Conservation (phyloP, 305 asterid genomes). For the Rubia peregrina region DNA sequence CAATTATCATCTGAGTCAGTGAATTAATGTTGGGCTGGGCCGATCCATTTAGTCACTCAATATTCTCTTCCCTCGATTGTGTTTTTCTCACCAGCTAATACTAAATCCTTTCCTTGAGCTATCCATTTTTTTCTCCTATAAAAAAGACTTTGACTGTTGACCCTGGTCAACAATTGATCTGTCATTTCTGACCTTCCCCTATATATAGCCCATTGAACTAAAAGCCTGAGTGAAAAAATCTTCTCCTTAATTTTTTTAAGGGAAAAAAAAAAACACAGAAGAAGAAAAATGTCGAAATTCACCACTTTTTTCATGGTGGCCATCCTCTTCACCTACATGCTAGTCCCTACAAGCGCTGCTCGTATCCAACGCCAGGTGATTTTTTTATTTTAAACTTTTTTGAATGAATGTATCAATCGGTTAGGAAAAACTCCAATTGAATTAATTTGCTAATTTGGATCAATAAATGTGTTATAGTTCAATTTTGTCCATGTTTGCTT, state of each 20-base stretch:
- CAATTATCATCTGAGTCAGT: no score
- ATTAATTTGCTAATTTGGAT: not conserved
- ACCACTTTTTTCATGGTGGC: constrained; percentile 6
- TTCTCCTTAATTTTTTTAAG: not conserved
- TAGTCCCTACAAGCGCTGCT: constrained; percentile 6
- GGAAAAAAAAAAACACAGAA: not conserved
- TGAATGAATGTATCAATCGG: not conserved
- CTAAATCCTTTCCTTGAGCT: not conserved
- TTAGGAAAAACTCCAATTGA: no score
- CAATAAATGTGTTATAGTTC: no score
- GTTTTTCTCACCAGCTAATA: not conserved
- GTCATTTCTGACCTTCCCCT: not conserved
- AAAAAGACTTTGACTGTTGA: not conserved
- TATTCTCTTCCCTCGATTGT: no score
- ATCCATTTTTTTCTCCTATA: not conserved
- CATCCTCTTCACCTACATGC: constrained; percentile 13
- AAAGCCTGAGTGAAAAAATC: not conserved
- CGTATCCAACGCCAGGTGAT: constrained; percentile 16
- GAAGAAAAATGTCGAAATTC: constrained; percentile 7
- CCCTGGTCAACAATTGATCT: not conserved
- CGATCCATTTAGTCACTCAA: no score
- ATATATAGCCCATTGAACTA: not conserved
- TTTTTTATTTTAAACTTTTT: no score
- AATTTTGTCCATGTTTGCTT: not conserved
- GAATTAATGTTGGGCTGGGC: no score